Evolutionary conservation across 352 stramenopile species (phyloP), one percentile per base, ranked within the genome.

Genomic region (Phytophthora sojae): DNA sequence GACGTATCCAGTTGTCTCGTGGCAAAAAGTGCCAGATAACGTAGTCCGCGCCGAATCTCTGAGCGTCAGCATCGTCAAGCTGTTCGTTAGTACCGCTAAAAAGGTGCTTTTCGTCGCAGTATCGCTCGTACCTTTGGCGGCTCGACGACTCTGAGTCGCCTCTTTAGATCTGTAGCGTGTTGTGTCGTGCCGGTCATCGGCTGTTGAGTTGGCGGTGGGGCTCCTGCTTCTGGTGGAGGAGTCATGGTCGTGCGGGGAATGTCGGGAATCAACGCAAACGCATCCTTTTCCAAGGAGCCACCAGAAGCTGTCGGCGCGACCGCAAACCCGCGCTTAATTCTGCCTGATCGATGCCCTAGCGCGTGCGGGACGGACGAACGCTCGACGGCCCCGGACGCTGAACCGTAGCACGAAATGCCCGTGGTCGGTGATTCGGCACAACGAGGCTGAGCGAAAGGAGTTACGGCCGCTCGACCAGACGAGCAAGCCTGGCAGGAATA

Each of bases 41-140:
- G 19, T 69, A 75, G 6, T 92, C 80, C 3, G 83, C 84, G 3
- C 86, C 86, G 30, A 80, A 79, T 57, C 68, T 29, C 77, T 89
- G 45, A 25, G 39, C 5, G 37, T 12, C 54, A 69, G 23, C 12
- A 45, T n/a, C 7, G 15, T 9, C 42, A 49, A 21, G n/a, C 4
- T 12, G 42, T 21, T 21, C 21, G 21, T 50, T 50, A 50, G 42
- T 50, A 1, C 12, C 25, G 25, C 25, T 44, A 37, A 37, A 37
- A 12, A 37, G 30, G 30, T 37, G 30, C 3, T 37, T 37, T 12
- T 37, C 30, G 37, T n/a, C 3, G 12, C 37, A 44, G 5, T 17
- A 44, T 37, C 12, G 37, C 3, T 32, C 23, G 11, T 63, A 71
- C 55, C 57, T 75, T 75, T 45, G 66, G 29, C 6, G 30, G 60